Percentiles rank a stretch among this genome's conserved stretches.
Evolutionary conservation across 2,329 filamentous ascomycete species (phyloP).

Genomic region (Trichoderma koningii): DNA sequence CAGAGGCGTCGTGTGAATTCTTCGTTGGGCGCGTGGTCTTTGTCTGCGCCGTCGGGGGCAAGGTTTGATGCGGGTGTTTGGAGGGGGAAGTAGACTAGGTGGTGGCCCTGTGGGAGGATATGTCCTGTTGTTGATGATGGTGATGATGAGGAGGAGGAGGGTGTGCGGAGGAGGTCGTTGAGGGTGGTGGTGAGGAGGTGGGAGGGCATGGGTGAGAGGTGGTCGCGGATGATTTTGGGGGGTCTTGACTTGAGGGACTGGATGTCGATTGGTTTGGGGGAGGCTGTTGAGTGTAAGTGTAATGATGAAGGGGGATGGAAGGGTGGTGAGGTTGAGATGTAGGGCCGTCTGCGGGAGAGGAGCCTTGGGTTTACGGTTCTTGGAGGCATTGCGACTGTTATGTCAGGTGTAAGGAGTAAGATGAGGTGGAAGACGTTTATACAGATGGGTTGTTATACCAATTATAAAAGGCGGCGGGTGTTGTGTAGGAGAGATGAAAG

Average conservation of each 20-base stretch:
- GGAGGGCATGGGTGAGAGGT: constrained; percentile 60
- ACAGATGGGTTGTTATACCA: background rate
- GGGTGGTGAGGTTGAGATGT: background rate
- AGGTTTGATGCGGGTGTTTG: constrained; percentile 63
- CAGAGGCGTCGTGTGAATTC: constrained; percentile 80
- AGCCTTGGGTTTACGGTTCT: background rate
- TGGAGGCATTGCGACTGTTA: background rate
- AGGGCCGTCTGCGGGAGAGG: background rate
- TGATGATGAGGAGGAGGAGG: constrained; percentile 5
- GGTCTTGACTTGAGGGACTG: constrained; percentile 35
- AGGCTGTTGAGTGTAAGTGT: background rate
- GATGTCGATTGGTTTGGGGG: constrained; percentile 13
- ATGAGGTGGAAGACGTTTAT: background rate
- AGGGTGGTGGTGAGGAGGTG: constrained; percentile 67
- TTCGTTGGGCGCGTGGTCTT: constrained; percentile 70
- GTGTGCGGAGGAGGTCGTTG: constrained; percentile 51
- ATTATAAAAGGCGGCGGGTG: too few relatives aligned
- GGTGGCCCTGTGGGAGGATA: constrained; percentile 59
- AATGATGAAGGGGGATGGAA: too few relatives aligned
- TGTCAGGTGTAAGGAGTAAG: too few relatives aligned
- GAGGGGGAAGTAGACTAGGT: constrained; percentile 85
- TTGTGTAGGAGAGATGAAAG: too few relatives aligned
- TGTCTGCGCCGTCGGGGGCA: constrained; percentile 81
- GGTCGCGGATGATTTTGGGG: constrained; percentile 46
- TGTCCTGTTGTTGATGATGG: background rate